A percentile compares a stretch with the other conserved stretches of the same genome.
Conservation (phyloP, 2,329 filamentous ascomycete genomes). For the Hortaea werneckii region DNA sequence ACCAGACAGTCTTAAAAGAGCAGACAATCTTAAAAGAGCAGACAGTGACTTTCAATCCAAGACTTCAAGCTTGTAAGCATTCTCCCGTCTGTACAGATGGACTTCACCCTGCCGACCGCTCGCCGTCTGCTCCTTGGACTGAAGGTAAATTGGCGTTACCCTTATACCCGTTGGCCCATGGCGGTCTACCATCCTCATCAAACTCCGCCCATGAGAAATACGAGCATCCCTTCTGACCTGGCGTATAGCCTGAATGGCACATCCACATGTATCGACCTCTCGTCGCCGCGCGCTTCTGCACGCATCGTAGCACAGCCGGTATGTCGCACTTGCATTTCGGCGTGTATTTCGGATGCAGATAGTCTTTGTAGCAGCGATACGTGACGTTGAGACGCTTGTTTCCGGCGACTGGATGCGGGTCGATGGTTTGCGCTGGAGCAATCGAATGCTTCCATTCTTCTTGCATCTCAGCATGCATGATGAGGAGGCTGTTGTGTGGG, state of each 20-base stretch:
- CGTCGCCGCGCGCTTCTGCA: constrained; percentile 67
- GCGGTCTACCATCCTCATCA: constrained; percentile 73
- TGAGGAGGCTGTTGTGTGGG: constrained; percentile 82
- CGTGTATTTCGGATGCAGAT: constrained; percentile 65
- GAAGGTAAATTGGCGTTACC: constrained; percentile 22
- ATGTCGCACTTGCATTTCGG: constrained; percentile 68
- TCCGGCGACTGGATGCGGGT: constrained; percentile 73
- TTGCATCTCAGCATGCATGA: constrained; percentile 98
- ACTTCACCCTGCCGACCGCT: neutral
- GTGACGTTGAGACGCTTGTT: constrained; percentile 86
- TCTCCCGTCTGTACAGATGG: too few species aligned
- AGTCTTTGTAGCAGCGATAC: constrained; percentile 74
- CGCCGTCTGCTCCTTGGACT: neutral
- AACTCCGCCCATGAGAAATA: constrained; percentile 84
- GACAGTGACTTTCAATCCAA: too few species aligned
- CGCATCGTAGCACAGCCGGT: constrained; percentile 61
- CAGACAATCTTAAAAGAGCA: too few species aligned
- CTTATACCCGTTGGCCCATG: constrained; percentile 40
- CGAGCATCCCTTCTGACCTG: constrained; percentile 54
- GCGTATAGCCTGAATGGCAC: constrained; percentile 69
- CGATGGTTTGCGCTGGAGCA: constrained; percentile 61
- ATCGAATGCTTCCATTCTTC: constrained; percentile 94
- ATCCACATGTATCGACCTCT: constrained; percentile 85
- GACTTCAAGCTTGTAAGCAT: too few species aligned
- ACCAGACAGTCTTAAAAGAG: too few species aligned